Evolutionary conservation across 2,329 filamentous ascomycete genomes (phyloP).

Genomic region (Sclerotinia sclerotiorum): DNA sequence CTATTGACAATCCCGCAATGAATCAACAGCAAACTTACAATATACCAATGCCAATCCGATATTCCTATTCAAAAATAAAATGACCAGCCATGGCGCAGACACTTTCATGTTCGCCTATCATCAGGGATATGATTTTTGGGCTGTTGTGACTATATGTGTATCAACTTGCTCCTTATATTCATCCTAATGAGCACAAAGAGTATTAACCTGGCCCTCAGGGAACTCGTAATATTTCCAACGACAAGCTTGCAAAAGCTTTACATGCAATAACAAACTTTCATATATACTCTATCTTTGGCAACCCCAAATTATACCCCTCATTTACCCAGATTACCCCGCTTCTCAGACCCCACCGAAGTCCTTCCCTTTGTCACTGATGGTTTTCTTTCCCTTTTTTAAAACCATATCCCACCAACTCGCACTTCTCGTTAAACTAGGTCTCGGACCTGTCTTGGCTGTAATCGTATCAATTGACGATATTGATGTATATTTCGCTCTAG

Average conservation of each 20-base stretch:
- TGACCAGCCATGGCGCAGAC: too few species aligned
- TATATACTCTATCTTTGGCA: background rate
- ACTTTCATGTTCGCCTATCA: too few species aligned
- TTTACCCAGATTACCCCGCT: background rate
- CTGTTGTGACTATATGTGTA: too few species aligned
- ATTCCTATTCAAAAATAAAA: too few species aligned
- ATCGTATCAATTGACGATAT: conserved; percentile 11
- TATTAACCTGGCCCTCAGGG: background rate
- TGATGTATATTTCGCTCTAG: conserved; percentile 3
- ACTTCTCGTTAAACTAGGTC: conserved; percentile 10
- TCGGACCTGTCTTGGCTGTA: background rate
- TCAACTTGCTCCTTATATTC: background rate
- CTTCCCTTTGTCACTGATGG: background rate
- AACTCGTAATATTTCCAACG: background rate
- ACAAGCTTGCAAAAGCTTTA: background rate
- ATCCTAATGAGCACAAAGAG: background rate
- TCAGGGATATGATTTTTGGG: too few species aligned
- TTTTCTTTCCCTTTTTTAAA: conserved; percentile 11
- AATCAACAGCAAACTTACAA: too few species aligned
- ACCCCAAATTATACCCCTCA: too few species aligned
- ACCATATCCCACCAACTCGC: conserved; percentile 9
- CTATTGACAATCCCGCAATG: too few species aligned
- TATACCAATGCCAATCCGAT: too few species aligned
- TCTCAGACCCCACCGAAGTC: conserved; percentile 1
- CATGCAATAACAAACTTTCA: background rate